Evolutionary conservation across 306 rosid genomes (phyloP).

Genomic region (barrel medic (Medicago truncatula)): MtrunA17r5.0-ANR NC_053043.1:16497001-16497500

Average conservation of each 20-base stretch:
- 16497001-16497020: slow-evolving; percentile 74
- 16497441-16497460: too few species aligned
- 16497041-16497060: slow-evolving; percentile 53
- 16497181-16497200: slow-evolving; percentile 72
- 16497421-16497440: too few species aligned
- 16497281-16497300: not conserved
- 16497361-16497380: too few species aligned
- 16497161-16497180: slow-evolving; percentile 88
- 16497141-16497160: slow-evolving; percentile 68
- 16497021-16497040: slow-evolving; percentile 71
- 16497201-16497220: slow-evolving; percentile 69
- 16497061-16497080: slow-evolving; percentile 72
- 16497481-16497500: too few species aligned
- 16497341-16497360: too few species aligned
- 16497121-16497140: slow-evolving; percentile 65
- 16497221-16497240: slow-evolving; percentile 82
- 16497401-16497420: too few species aligned
- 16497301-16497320: too few species aligned
- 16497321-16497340: too few species aligned
- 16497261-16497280: not conserved
- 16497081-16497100: slow-evolving; percentile 64
- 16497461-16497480: too few species aligned
- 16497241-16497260: slow-evolving; percentile 15
- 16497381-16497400: too few species aligned
- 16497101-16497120: slow-evolving; percentile 74